These are phyloP conservation scores for Boletus bicolor DNA, from an alignment of 768 basidiomycete genomes.

Conservation along the genomic window DNA sequence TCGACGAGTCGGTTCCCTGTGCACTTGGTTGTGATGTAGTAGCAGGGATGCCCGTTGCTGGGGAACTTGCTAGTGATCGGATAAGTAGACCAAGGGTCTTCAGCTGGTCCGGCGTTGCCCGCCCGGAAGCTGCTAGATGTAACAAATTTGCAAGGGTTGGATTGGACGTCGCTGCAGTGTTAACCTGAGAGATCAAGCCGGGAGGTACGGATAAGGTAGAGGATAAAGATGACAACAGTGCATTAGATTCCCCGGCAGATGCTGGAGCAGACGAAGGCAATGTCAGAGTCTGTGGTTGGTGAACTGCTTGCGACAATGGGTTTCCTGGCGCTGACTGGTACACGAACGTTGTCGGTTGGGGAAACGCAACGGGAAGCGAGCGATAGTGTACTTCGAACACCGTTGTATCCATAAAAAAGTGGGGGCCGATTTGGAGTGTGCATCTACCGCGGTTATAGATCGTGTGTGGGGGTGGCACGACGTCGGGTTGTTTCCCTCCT, in stretches of 20 bases:
- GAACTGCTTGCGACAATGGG: constrained; percentile 29
- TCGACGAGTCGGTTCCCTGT: constrained; percentile 7
- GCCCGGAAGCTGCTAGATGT: constrained; percentile 59
- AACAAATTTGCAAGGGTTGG: constrained; percentile 67
- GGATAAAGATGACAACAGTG: constrained; percentile 45
- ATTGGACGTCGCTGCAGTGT: constrained; percentile 60
- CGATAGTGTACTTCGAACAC: constrained; percentile 76
- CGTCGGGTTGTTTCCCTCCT: constrained; percentile 51
- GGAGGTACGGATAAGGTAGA: constrained; percentile 52
- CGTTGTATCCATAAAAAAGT: constrained; percentile 62
- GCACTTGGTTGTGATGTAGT: constrained; percentile 6
- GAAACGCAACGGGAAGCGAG: constrained; percentile 26
- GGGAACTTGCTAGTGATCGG: constrained; percentile 51
- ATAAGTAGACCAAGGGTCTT: constrained; percentile 72
- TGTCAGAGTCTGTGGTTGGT: constrained; percentile 23
- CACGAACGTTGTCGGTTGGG: constrained; percentile 22
- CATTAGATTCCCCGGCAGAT: constrained; percentile 32
- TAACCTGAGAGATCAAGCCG: constrained; percentile 59
- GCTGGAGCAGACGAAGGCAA: constrained; percentile 13
- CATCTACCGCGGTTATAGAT: constrained; percentile 64
- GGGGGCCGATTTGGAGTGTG: constrained; percentile 73
- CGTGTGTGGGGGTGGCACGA: constrained; percentile 61
- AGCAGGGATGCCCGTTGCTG: constrained; percentile 1
- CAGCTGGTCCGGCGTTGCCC: constrained; percentile 60
- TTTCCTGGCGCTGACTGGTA: constrained; percentile 27